phyloP scores from a whole-genome alignment of 106 monocot species.

The Vanilla planifolia region DNA sequence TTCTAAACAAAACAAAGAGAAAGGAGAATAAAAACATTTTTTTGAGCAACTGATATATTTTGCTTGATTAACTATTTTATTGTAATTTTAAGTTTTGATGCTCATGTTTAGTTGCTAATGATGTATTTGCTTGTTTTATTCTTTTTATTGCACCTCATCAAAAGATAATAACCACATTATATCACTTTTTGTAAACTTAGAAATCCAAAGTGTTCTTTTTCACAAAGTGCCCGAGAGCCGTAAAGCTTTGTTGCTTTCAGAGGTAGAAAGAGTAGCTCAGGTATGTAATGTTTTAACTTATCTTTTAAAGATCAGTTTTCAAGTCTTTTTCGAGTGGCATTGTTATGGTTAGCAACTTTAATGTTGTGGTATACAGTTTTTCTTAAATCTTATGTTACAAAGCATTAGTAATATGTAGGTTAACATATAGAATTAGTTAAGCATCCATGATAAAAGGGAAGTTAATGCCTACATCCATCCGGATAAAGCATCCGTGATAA shows the following conservation, averaged over 20 bases:
- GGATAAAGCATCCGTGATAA: too few species aligned
- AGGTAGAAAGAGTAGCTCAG: conserved; percentile 94
- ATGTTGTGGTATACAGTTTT: background rate
- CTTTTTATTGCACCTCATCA: background rate
- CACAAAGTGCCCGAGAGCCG: conserved; percentile 83
- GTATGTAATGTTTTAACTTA: conserved; percentile 27
- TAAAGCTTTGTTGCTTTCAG: conserved; percentile 61
- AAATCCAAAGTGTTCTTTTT: conserved; percentile 73
- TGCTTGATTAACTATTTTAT: background rate
- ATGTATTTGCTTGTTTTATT: background rate
- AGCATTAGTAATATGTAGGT: background rate
- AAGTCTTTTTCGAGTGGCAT: background rate
- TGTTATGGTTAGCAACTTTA: background rate
- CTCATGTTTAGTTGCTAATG: background rate
- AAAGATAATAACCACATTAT: background rate
- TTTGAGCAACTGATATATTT: background rate
- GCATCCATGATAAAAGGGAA: too few species aligned
- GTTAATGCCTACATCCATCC: too few species aligned
- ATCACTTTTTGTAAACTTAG: conserved; percentile 24
- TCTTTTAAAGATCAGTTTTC: background rate
- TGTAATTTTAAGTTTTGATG: background rate
- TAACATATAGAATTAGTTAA: too few species aligned
- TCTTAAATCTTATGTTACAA: background rate
- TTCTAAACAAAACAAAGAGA: too few species aligned
- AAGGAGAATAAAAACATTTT: too few species aligned